Evolutionary conservation across 1,284 basidiomycete genomes (phyloP), one percentile per base, ranked within the genome.

Genomic region (Cryptococcus deneoformans): DNA sequence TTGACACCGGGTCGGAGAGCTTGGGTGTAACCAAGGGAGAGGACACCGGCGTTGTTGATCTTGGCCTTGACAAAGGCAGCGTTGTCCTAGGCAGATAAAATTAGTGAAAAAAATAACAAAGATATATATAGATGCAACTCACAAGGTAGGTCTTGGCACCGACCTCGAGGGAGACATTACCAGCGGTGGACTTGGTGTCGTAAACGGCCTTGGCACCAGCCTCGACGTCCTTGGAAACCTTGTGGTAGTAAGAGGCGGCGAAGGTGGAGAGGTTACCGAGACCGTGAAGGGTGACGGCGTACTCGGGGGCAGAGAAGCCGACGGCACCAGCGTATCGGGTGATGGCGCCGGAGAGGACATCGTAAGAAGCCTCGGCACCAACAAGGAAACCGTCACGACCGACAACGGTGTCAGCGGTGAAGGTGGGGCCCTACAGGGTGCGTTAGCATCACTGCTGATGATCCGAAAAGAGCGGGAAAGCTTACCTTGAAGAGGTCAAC

Each of bases 161-260:
- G 66, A 99, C 93, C 82, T 99, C 95, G 72, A 99, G 86, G 64
- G 85, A 86, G 76, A 98, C 90, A 79, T 88, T 87, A 65, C 87
- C 86, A 66, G 89, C 86, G 68, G 91, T 88, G 58, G 88, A 84
- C 83, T 96, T 95, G 79, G 89, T 86, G 82, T 98, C 93, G 80
- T 96, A 99, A 77, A 95, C 86, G 55, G 95, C 92, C 85, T 94
- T 94, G 70, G 94, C 95, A 78, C 93, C 94, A 64, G 93, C 96
- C 83, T 99, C 95, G 61, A 97, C 92, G 57, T 98, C 94, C 69
- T 80, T 78, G 61, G 73, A 77, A 76, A 99, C 94, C 70, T 90
- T 90, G 86, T 99, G 96, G 85, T 98, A 99, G 86, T 98, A 99
- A 79, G 89, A 92, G 68, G 95, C 96, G 61, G 89, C 85, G 84